phyloP scores from a whole-genome alignment of 192 early-diverging fungal genomes.

The Coemansia sp. region DNA sequence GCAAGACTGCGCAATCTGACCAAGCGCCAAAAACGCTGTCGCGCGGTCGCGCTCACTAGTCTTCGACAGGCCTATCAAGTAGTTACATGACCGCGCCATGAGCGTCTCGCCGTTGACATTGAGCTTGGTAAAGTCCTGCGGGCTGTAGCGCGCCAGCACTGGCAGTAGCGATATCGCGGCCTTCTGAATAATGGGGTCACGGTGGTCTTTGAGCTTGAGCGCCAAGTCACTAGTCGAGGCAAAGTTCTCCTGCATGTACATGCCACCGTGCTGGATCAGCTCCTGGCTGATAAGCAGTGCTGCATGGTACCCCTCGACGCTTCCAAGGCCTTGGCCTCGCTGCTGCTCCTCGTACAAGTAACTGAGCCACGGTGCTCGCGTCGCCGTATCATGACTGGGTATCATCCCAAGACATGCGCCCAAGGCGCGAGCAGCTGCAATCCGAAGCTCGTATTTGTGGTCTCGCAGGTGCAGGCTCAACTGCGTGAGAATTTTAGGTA shows the following conservation, averaged over 20 bases:
- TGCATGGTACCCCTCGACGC: conserved; percentile 81
- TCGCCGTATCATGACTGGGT: conserved; percentile 72
- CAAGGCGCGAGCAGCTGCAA: conserved; percentile 80
- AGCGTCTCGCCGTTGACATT: conserved; percentile 58
- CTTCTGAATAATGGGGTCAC: conserved; percentile 73
- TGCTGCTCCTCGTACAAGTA: conserved; percentile 84
- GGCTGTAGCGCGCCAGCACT: conserved; percentile 76
- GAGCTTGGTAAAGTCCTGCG: conserved; percentile 58
- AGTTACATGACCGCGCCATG: conserved; percentile 70
- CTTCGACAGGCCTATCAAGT: conserved; percentile 71
- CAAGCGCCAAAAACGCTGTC: conserved; percentile 81
- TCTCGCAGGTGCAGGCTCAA: conserved; percentile 86
- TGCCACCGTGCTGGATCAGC: conserved; percentile 77
- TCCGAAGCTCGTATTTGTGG: conserved; percentile 73
- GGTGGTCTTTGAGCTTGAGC: conserved; percentile 73
- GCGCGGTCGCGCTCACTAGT: conserved; percentile 58
- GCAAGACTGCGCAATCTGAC: conserved; percentile 79
- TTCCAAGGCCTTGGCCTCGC: conserved; percentile 68
- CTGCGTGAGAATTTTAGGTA: conserved; percentile 80
- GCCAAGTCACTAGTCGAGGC: conserved; percentile 73
- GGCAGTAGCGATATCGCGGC: conserved; percentile 85
- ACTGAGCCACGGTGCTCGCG: conserved; percentile 67
- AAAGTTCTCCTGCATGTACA: conserved; percentile 82
- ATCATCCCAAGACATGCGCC: conserved; percentile 77
- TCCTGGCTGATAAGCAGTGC: conserved; percentile 78